Evolutionary conservation across 1,139 yeast species (phyloP).

Genomic region (Suhomyces terraborum): DNA sequence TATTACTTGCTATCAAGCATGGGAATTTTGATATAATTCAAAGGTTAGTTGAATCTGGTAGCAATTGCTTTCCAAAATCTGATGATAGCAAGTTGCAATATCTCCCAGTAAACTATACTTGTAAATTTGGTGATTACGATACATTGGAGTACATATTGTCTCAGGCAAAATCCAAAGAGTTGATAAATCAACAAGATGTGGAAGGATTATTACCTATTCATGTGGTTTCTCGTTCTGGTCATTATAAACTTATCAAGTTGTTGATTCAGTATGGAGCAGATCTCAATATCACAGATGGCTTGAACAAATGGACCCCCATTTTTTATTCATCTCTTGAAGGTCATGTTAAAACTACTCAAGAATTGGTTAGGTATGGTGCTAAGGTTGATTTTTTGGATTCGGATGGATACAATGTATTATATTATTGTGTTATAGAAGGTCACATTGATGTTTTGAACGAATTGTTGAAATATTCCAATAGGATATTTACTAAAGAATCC

Average conservation of each 20-base stretch:
- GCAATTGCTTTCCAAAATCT: conserved; percentile 57
- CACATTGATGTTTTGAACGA: conserved; percentile 77
- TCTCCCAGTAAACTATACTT: conserved; percentile 86
- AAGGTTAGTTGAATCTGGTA: conserved; percentile 46
- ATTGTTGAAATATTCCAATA: conserved; percentile 40
- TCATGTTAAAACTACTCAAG: conserved; percentile 68
- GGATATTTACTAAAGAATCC: conserved; percentile 14
- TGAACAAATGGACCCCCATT: conserved; percentile 92
- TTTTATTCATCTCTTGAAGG: conserved; percentile 92
- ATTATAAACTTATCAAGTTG: conserved; percentile 63
- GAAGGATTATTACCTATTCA: conserved; percentile 90
- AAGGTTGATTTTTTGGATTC: conserved; percentile 74
- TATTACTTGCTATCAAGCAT: conserved; percentile 75
- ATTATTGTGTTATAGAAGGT: conserved; percentile 94
- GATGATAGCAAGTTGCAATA: conserved; percentile 58
- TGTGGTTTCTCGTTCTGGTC: conserved; percentile 85
- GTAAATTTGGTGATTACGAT: conserved; percentile 77
- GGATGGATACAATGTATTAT: conserved; percentile 78
- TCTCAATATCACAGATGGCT: conserved; percentile 76
- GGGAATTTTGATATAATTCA: conserved; percentile 59
- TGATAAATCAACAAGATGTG: conserved; percentile 62
- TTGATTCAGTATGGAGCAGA: conserved; percentile 74
- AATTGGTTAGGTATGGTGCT: conserved; percentile 73
- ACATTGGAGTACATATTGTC: conserved; percentile 63
- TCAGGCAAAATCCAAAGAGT: conserved; percentile 27